Evolutionary conservation across 345 rosid species (phyloP).

Genomic region (Turritis glabra): DNA sequence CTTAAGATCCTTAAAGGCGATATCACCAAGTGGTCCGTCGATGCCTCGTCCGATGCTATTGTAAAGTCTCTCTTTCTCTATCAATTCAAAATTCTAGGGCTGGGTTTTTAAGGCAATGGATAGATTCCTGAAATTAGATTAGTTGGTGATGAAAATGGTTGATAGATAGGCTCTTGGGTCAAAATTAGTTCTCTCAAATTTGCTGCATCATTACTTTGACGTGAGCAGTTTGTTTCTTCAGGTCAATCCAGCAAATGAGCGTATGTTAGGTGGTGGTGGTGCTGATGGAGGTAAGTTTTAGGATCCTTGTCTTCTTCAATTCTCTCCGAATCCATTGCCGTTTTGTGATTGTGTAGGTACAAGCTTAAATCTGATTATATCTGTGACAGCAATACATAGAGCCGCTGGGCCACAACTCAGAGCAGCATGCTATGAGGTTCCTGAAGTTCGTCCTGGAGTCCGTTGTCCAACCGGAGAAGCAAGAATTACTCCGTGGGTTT

Average conservation of each 20-base stretch:
- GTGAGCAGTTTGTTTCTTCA: constrained; percentile 13
- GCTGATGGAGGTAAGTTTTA: constrained; percentile 74
- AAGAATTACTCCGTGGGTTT: constrained; percentile 69
- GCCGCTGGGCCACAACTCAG: constrained; percentile 80
- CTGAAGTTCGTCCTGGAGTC: constrained; percentile 62
- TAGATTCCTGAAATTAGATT: background rate
- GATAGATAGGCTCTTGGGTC: background rate
- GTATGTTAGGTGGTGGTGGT: constrained; percentile 94
- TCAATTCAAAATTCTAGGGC: background rate
- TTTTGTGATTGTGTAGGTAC: background rate
- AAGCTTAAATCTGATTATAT: background rate
- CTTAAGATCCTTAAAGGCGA: constrained; percentile 76
- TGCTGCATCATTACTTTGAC: background rate
- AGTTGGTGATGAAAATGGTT: background rate
- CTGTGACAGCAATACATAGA: constrained; percentile 60
- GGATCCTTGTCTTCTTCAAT: background rate
- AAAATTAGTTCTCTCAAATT: background rate
- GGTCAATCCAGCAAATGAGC: constrained; percentile 87
- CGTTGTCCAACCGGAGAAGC: constrained; percentile 91
- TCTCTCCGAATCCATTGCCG: background rate
- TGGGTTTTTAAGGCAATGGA: background rate
- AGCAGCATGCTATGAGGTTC: constrained; percentile 68
- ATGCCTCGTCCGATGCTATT: constrained; percentile 84
- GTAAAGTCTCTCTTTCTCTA: constrained; percentile 41
- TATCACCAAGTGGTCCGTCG: constrained; percentile 75